Percentiles rank a stretch among this genome's conserved stretches.
These are phyloP conservation scores for Schizochytrium sp. DNA, from an alignment of 108 stramenopile species.

Conservation along the genomic window DNA sequence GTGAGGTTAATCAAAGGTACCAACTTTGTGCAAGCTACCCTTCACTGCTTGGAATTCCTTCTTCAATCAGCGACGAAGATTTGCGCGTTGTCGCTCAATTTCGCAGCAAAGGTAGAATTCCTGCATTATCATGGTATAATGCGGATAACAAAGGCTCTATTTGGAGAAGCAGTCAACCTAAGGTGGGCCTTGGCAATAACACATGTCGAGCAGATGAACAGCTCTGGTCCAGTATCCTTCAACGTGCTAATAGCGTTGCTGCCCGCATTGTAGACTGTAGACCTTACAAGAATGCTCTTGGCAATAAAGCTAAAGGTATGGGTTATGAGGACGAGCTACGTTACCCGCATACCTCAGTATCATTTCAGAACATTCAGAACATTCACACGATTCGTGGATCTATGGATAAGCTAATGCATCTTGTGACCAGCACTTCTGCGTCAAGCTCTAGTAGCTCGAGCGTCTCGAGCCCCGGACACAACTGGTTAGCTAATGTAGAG, in stretches of 20 bases:
- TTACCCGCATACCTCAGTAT: conserved; percentile 69
- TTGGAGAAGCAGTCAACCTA: conserved; percentile 95
- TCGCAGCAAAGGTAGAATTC: conserved; percentile 73
- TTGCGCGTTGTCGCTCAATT: conserved; percentile 67
- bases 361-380: conserved; percentile 78
- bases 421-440: not conserved
- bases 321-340: conserved; percentile 71
- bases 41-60: conserved; percentile 69
- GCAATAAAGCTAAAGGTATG: conserved; percentile 72
- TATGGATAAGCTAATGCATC: conserved; percentile 27
- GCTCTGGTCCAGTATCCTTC: conserved; percentile 78
- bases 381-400: conserved; percentile 74
- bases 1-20: conserved; percentile 42
- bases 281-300: conserved; percentile 74
- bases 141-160: conserved; percentile 76
- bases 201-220: conserved; percentile 86
- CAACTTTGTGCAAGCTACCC: conserved; percentile 70
- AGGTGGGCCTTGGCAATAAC: conserved; percentile 92
- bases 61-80: conserved; percentile 65
- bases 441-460: not conserved
- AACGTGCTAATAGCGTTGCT: not conserved
- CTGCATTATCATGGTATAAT: conserved; percentile 71
- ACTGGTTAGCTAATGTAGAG: conserved; percentile 61
- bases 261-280: conserved; percentile 77
- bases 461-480: not conserved